These are phyloP conservation scores for Rutstroemia sp. DNA, from an alignment of 2,329 filamentous ascomycete species.

Conservation along the genomic window DNA sequence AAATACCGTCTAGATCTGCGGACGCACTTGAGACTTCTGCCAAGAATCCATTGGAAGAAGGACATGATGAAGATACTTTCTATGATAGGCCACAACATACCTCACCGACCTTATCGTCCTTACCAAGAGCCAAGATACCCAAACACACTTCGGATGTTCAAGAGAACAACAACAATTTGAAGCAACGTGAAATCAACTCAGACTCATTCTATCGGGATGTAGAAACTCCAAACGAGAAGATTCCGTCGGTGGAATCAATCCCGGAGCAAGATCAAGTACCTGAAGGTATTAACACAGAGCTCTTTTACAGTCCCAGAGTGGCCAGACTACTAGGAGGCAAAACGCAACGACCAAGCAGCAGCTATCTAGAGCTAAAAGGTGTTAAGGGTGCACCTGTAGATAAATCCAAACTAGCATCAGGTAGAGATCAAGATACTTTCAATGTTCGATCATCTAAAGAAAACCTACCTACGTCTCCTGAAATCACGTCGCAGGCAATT, in stretches of 20 bases:
- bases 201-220: slow-evolving; percentile 32
- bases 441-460: slow-evolving; percentile 19
- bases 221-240: slow-evolving; percentile 14
- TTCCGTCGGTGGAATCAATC: slow-evolving; percentile 19
- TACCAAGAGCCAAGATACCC: slow-evolving; percentile 49
- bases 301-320: slow-evolving; percentile 54
- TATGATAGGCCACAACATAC: slow-evolving; percentile 41
- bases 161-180: slow-evolving; percentile 16
- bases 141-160: slow-evolving; percentile 36
- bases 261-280: slow-evolving; percentile 40
- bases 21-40: slow-evolving; percentile 31
- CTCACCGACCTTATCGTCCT: slow-evolving; percentile 41
- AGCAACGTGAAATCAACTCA: slow-evolving; percentile 19
- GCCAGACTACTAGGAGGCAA: slow-evolving; percentile 46
- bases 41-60: slow-evolving; percentile 17
- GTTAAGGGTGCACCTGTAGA: slow-evolving; percentile 30
- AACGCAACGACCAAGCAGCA: slow-evolving; percentile 18
- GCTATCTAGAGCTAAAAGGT: slow-evolving; percentile 28
- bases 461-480: slow-evolving; percentile 8
- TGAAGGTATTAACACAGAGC: slow-evolving; percentile 50
- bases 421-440: slow-evolving; percentile 33
- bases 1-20: slow-evolving; percentile 44
- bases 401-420: slow-evolving; percentile 20
- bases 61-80: slow-evolving; percentile 46
- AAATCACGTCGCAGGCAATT: slow-evolving; percentile 1